phyloP scores from a whole-genome alignment of 2,329 filamentous ascomycete species.

The Colletotrichum orbiculare region DNA sequence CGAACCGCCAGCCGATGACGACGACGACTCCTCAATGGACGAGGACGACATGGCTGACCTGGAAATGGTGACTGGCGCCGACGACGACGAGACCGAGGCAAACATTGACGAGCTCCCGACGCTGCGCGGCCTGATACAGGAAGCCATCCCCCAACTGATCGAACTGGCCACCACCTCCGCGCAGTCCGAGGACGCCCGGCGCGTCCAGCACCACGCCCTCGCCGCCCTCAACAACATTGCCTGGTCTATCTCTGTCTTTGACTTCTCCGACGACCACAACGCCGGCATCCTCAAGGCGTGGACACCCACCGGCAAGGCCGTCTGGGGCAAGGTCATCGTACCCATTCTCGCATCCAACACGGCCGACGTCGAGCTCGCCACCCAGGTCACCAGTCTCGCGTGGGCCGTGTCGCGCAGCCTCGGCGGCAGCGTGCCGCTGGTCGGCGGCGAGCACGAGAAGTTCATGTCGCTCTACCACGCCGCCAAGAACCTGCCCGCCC shows the following conservation, averaged over 20 bases:
- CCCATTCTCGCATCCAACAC: conserved; percentile 70
- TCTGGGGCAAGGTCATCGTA: conserved; percentile 68
- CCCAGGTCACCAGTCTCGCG: conserved; percentile 71
- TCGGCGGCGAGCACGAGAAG: conserved; percentile 66
- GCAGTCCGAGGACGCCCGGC: conserved; percentile 52
- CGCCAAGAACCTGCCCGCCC: conserved; percentile 52
- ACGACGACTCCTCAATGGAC: conserved; percentile 62
- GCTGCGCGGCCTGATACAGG: conserved; percentile 58
- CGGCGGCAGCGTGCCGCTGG: conserved; percentile 57
- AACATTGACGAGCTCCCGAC: conserved; percentile 65
- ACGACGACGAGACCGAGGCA: conserved; percentile 54
- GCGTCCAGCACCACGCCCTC: conserved; percentile 65
- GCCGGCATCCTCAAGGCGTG: conserved; percentile 64
- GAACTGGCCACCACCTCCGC: conserved; percentile 56
- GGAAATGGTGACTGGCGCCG: conserved; percentile 68
- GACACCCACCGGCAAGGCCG: conserved; percentile 61
- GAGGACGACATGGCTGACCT: conserved; percentile 72
- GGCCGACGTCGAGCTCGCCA: conserved; percentile 70
- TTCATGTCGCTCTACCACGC: conserved; percentile 75
- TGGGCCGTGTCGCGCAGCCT: conserved; percentile 72
- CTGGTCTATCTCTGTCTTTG: conserved; percentile 72
- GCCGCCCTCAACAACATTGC: conserved; percentile 74
- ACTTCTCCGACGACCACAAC: conserved; percentile 67
- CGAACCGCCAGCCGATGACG: conserved; percentile 44
- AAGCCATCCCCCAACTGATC: conserved; percentile 61